Evolutionary conservation across 2,329 filamentous ascomycete species (phyloP).

Genomic region (Pestalotiopsis sp.): DNA sequence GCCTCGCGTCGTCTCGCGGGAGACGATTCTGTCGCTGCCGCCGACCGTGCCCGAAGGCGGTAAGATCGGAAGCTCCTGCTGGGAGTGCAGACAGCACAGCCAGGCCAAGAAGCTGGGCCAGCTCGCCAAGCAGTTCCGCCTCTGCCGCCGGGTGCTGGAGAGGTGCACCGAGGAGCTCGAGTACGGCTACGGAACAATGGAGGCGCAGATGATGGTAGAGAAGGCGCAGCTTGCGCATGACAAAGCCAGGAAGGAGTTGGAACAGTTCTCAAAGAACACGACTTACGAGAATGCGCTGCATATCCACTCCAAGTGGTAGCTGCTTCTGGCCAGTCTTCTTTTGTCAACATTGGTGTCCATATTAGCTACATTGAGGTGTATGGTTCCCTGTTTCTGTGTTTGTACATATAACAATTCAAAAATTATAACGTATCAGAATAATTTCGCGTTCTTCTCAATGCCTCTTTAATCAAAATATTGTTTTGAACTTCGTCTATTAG

Average conservation of each 20-base stretch:
- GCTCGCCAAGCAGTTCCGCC: slow-evolving; percentile 13
- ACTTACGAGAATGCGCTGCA: neutral
- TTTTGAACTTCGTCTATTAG: no score
- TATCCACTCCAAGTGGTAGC: neutral
- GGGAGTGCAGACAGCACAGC: slow-evolving; percentile 15
- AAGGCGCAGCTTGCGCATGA: slow-evolving; percentile 10
- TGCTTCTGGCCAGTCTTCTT: neutral
- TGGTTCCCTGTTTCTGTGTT: no score
- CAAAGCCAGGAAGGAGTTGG: slow-evolving; percentile 18
- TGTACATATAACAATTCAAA: no score
- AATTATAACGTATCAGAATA: no score
- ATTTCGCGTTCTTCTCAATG: no score
- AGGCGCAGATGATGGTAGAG: slow-evolving; percentile 9
- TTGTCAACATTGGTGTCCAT: neutral
- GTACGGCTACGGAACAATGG: neutral
- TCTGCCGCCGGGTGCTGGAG: slow-evolving; percentile 9
- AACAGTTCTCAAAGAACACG: slow-evolving; percentile 10
- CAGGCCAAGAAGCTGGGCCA: slow-evolving; percentile 11
- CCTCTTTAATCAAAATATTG: no score
- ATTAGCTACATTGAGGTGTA: no score
- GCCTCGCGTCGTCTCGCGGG: slow-evolving; percentile 24
- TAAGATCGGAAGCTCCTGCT: slow-evolving; percentile 20
- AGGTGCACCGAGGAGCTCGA: neutral
- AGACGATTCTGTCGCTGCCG: slow-evolving; percentile 33
- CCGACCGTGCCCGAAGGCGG: slow-evolving; percentile 32